Conservation (phyloP, 495 filamentous ascomycete species). For the Sporormia fimetaria region DNA sequence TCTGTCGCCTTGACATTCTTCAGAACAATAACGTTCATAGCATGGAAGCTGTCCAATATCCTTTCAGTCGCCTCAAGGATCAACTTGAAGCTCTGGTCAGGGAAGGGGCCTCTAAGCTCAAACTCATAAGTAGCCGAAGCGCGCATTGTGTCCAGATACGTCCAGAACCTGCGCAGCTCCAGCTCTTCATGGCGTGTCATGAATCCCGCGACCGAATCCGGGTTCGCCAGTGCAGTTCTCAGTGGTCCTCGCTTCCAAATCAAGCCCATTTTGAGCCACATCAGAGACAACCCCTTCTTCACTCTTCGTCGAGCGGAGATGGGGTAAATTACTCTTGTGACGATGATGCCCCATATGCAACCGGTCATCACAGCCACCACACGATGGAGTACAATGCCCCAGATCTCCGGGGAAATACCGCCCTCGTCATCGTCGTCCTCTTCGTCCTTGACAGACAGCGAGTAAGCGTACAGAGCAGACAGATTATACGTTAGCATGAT, state of each 20-base stretch:
- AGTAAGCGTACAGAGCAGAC: slow-evolving; percentile 91
- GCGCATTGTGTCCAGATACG: slow-evolving; percentile 59
- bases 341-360: slow-evolving; percentile 82
- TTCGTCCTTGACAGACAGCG: slow-evolving; percentile 62
- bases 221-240: slow-evolving; percentile 50
- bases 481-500: slow-evolving; percentile 82
- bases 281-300: slow-evolving; percentile 69
- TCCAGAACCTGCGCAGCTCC: slow-evolving; percentile 48
- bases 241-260: slow-evolving; percentile 96
- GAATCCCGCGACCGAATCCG: slow-evolving; percentile 39
- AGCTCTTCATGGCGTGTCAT: slow-evolving; percentile 76
- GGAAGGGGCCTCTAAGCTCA: slow-evolving; percentile 74
- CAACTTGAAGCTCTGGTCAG: slow-evolving; percentile 51
- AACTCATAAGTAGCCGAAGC: slow-evolving; percentile 68
- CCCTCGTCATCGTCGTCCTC: slow-evolving; percentile 72
- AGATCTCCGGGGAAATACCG: slow-evolving; percentile 70
- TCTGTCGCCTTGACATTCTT: slow-evolving; percentile 65
- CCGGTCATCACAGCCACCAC: slow-evolving; percentile 78
- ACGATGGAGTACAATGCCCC: slow-evolving; percentile 81
- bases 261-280: slow-evolving; percentile 89
- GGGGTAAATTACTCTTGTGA: slow-evolving; percentile 85
- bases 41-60: slow-evolving; percentile 85
- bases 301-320: slow-evolving; percentile 78
- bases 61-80: slow-evolving; percentile 68
- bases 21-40: slow-evolving; percentile 85